phyloP scores from a whole-genome alignment of 169 alveolate species.

The Plasmodium cynomolgi region DNA sequence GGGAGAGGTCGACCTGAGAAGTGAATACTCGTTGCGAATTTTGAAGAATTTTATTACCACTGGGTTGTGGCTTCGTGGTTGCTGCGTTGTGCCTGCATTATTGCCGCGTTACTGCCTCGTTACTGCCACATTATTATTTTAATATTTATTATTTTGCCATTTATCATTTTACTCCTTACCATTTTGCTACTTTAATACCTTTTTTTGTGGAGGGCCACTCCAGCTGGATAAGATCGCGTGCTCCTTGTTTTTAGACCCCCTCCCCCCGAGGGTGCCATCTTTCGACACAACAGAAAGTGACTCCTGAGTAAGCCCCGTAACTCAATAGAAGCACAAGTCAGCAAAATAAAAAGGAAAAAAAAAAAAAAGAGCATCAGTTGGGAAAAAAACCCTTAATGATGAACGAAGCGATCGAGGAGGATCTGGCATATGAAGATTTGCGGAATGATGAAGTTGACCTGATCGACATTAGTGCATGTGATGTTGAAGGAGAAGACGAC shows the following conservation, averaged over 20 bases:
- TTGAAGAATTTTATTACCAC: not conserved
- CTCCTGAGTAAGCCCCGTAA: not conserved
- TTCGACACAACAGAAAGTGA: not conserved
- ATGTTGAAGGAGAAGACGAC: constrained; percentile 5
- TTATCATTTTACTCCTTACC: not conserved
- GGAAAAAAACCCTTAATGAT: not conserved
- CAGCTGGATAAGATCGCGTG: no score
- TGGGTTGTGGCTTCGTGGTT: not conserved
- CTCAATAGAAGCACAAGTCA: not conserved
- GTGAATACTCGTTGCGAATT: not conserved
- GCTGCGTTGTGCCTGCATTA: not conserved
- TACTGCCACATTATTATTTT: not conserved
- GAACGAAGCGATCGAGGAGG: constrained; percentile 55
- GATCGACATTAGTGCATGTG: constrained; percentile 30
- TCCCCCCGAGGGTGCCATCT: not conserved
- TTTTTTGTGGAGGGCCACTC: not conserved
- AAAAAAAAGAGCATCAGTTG: not conserved
- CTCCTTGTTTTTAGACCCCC: not conserved
- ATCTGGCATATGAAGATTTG: constrained; percentile 32
- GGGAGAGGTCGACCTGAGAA: not conserved
- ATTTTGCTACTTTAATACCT: not conserved
- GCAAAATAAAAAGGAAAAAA: not conserved
- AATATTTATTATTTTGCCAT: not conserved
- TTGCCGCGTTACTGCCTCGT: no score
- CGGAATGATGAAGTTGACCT: constrained; percentile 19